phyloP scores from a whole-genome alignment of 306 rosid genomes.

The Castanea mollissima region DNA sequence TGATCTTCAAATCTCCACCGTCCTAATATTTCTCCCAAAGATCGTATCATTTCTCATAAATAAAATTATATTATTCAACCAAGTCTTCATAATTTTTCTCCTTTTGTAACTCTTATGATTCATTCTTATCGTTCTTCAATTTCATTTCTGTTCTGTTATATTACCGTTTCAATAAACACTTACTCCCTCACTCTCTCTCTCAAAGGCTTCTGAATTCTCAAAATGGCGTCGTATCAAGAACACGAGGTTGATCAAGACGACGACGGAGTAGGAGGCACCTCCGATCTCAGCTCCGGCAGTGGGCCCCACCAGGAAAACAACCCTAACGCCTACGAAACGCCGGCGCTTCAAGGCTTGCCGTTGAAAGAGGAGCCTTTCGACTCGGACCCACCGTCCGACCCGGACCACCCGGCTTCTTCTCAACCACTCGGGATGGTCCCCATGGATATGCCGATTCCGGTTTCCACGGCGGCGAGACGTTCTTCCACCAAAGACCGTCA shows the following conservation, averaged over 20 bases:
- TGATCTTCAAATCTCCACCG: constrained; percentile 13
- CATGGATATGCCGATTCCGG: constrained; percentile 18
- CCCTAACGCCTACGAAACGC: background rate
- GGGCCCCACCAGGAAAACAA: constrained; percentile 18
- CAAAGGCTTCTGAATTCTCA: background rate
- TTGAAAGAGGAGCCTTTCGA: constrained; percentile 40
- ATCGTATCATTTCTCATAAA: no score
- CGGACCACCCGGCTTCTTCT: background rate
- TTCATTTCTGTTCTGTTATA: constrained; percentile 1
- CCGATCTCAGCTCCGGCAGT: constrained; percentile 44
- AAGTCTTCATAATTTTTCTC: no score
- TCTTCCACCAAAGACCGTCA: constrained; percentile 53
- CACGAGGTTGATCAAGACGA: constrained; percentile 28
- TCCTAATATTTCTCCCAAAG: background rate
- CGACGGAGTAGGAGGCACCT: constrained; percentile 35
- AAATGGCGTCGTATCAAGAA: constrained; percentile 30
- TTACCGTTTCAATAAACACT: constrained; percentile 13
- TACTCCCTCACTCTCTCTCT: background rate
- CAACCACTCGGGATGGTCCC: constrained; percentile 31
- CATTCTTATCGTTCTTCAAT: background rate
- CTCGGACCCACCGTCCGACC: constrained; percentile 20
- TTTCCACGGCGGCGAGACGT: constrained; percentile 6
- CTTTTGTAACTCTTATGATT: no score
- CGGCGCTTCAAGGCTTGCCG: constrained; percentile 13
- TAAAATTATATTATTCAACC: no score